Evolutionary conservation across 2,329 filamentous ascomycete species (phyloP), one percentile per base, ranked within the genome.

Genomic region (Clathrospora elynae): DNA sequence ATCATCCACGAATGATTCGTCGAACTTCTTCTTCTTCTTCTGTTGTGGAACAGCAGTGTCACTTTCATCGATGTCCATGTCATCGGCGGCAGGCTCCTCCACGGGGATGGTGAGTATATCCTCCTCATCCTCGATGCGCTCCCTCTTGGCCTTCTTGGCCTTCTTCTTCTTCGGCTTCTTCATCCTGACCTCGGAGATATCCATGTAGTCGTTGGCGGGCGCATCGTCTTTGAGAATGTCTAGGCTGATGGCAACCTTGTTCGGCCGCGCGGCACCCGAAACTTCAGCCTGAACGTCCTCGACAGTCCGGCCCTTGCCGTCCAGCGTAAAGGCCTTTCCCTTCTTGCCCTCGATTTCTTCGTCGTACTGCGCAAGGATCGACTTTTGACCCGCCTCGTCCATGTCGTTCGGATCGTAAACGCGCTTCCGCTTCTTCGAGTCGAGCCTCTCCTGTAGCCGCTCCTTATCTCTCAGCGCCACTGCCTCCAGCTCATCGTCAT

Each of bases 341-440:
- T 95, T 93, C 72, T 95, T 96, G 41, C 90, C 90, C 23, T 87
- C 82, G 38, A 96, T 95, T 63, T 96, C 92, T 53, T 97, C 93
- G 59, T 97, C 93, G 64, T 99, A 99, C 58, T 99, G 92, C 10
- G 88, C 83, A 28, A 99, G 74, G 16, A 99, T 84, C 5, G 80
- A 80, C 12, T 79, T 79, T 44, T 85, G 76, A 9, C 81, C 85
- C 18, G 84, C 79, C 30, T 87, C 77, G 31, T 77, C 85, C 22
- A 85, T 75, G 43, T 86, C 84, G 49, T 89, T 86, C 0, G 92
- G 91, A 59, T 99, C 89, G 69, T 99, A 99, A 1, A 84, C 85
- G 0, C 87, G 86, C 64, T 86, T 88, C 70, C 90, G 90, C 78
- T 95, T 96, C 75, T 97, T 96, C 26, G 91, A 73, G 28, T 93